Evolutionary conservation across 140 eudicot species (phyloP), one percentile per base, ranked within the genome.

Genomic region (Erigeron philadelphicus): DNA sequence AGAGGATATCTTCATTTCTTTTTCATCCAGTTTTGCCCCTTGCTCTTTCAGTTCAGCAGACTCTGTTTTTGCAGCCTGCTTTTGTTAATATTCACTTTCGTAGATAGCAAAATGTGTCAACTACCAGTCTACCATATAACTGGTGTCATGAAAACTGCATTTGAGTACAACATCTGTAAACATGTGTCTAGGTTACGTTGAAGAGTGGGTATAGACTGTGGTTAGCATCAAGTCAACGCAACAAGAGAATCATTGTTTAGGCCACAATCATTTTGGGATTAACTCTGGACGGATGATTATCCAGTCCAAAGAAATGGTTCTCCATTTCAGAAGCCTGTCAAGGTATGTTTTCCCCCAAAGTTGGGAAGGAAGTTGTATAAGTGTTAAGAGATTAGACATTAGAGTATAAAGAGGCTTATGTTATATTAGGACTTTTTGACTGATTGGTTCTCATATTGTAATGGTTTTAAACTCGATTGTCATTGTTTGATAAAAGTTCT

Each of bases 81-180:
- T 84, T 83, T 72, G 93, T 92, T 78, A 92, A 92, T 82, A 92
- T 92, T 80, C 95, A 92, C 73, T 86, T 92, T 65, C 95, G 98
- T 47, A 79, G 92, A 82, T 91, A 75, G 57, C 64, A 5, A 16
- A 66, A 55, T 16, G 68, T 17, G 69, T 67, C 35, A 18, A 68
- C 61, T 11, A 6, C 70, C 74, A 70, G 19, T 60, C 61, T 11
- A 6, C 70, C 74, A 70, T 64, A 46, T 35, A 76, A 64, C 54
- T 55, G 70, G 73, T 7, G 73, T 71, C 57, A 43, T 70, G 43
- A 6, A 61, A 49, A 52, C 64, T 53, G 72, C 72, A 66, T 56
- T 47, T 35, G 60, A 44, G 52, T 60, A 44, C 71, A 76, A 40
- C 11, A 10, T 76, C 23, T 38, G 44, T 63, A 69, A 66, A 31